Percentiles rank a stretch among this genome's conserved stretches.
Evolutionary conservation across 139 green algal genomes (phyloP).

Genomic region (Coelastrella sp.): DNA sequence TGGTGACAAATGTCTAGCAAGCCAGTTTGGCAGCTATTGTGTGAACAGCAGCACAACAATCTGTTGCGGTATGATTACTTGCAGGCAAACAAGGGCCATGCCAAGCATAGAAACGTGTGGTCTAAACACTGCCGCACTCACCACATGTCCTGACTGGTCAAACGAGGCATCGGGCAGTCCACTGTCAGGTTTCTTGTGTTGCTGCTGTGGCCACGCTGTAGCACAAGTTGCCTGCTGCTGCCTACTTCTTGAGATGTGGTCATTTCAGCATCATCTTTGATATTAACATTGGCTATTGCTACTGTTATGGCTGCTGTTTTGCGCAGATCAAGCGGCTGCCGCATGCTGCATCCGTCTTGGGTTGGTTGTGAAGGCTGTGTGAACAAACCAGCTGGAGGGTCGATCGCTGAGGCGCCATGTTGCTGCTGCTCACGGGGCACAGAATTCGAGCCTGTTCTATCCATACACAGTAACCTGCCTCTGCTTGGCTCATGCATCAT

Average conservation of each 20-base stretch:
- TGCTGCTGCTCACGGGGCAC: background rate
- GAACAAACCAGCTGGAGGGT: slow-evolving; percentile 27
- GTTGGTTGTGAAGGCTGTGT: slow-evolving; percentile 35
- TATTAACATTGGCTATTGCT: slow-evolving; percentile 36
- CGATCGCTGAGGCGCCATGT: background rate
- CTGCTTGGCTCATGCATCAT: slow-evolving; percentile 17
- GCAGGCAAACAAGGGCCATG: too few relatives aligned
- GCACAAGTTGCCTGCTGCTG: background rate
- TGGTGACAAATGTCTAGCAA: background rate
- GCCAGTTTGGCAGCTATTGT: background rate
- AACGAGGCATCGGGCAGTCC: background rate
- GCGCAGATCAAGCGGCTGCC: slow-evolving; percentile 25
- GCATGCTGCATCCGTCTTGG: slow-evolving; percentile 24
- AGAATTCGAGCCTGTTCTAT: slow-evolving; percentile 21
- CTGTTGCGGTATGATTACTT: too few relatives aligned
- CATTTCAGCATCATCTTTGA: slow-evolving; percentile 15
- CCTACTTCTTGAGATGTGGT: background rate
- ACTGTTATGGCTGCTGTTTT: slow-evolving; percentile 46
- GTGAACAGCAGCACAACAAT: too few relatives aligned
- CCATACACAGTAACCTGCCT: slow-evolving; percentile 6
- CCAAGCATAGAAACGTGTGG: too few relatives aligned
- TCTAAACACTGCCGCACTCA: background rate
- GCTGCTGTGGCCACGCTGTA: slow-evolving; percentile 13
- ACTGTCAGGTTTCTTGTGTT: slow-evolving; percentile 26
- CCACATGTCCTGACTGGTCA: slow-evolving; percentile 49